These are phyloP conservation scores for Pythium guiyangense DNA, from an alignment of 352 stramenopile species.

Conservation along the genomic window DNA sequence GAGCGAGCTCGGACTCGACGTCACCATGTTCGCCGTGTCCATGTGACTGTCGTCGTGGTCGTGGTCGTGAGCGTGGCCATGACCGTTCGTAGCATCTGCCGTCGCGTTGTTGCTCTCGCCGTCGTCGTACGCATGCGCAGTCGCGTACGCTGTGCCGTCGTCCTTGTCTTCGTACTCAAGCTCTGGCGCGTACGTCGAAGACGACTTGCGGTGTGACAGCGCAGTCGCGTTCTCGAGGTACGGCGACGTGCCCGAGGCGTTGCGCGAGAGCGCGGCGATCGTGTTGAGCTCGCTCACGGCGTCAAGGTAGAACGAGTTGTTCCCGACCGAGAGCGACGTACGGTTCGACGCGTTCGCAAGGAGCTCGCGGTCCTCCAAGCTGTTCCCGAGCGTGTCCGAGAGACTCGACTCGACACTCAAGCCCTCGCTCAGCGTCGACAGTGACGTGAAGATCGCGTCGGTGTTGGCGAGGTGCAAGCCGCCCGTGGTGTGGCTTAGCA, in stretches of 20 bases:
- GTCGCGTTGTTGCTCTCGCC: neutral
- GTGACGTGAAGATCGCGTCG: constrained; percentile 39
- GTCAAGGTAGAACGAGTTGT: constrained; percentile 26
- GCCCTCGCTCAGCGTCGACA: constrained; percentile 50
- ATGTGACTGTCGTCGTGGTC: constrained; percentile 11
- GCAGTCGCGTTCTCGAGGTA: constrained; percentile 5
- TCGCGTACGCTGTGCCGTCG: neutral
- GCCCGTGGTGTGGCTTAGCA: constrained; percentile 51
- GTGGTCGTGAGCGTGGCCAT: constrained; percentile 16
- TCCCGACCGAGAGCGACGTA: constrained; percentile 18
- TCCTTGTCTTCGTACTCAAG: constrained; percentile 8
- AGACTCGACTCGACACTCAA: constrained; percentile 40
- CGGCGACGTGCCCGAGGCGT: constrained; percentile 8
- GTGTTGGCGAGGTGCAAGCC: constrained; percentile 30
- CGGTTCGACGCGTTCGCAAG: constrained; percentile 18
- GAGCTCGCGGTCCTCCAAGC: constrained; percentile 6
- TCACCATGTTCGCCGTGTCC: constrained; percentile 21
- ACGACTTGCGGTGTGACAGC: constrained; percentile 7
- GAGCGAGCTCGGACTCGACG: constrained; percentile 36
- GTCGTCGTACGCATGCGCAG: neutral
- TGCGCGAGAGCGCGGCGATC: constrained; percentile 12
- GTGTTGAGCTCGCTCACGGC: constrained; percentile 14
- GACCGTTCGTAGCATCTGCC: neutral
- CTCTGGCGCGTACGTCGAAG: constrained; percentile 8
- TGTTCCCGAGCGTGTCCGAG: constrained; percentile 32